Percentiles rank a stretch among this genome's conserved stretches.
Evolutionary conservation across 768 basidiomycete genomes (phyloP).

Genomic region (Pleurotus pulmonarius): DNA sequence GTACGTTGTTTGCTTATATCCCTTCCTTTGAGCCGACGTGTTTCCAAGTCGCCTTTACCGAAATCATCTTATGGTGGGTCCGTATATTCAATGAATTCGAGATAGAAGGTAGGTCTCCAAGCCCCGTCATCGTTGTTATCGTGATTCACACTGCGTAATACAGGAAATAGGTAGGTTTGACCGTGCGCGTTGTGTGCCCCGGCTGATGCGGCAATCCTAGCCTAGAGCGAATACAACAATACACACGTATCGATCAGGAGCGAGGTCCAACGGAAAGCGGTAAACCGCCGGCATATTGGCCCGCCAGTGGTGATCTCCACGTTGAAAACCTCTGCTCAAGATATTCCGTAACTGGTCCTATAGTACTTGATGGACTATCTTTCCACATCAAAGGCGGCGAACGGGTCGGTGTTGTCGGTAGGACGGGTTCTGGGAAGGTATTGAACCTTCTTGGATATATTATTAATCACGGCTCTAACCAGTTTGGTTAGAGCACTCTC

Average conservation of each 20-base stretch:
- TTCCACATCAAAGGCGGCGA: slow-evolving; percentile 53
- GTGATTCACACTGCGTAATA: slow-evolving; percentile 18
- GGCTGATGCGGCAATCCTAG: slow-evolving; percentile 15
- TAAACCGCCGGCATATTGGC: slow-evolving; percentile 65
- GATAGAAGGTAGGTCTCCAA: slow-evolving; percentile 32
- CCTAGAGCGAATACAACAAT: slow-evolving; percentile 69
- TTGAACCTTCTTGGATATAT: background rate
- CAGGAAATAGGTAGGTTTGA: slow-evolving; percentile 21
- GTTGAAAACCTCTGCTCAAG: slow-evolving; percentile 52
- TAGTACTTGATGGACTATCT: slow-evolving; percentile 52
- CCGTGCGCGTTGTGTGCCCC: background rate
- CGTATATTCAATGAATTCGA: slow-evolving; percentile 40
- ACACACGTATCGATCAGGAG: slow-evolving; percentile 59
- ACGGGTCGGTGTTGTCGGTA: slow-evolving; percentile 50
- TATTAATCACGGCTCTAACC: background rate
- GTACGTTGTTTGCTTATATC: slow-evolving; percentile 12
- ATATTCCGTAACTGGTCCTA: slow-evolving; percentile 49
- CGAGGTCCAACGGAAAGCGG: slow-evolving; percentile 33
- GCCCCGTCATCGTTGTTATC: background rate
- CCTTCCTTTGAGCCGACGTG: background rate
- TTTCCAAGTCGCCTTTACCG: slow-evolving; percentile 45
- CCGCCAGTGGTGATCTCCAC: slow-evolving; percentile 49
- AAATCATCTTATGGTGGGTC: slow-evolving; percentile 48
- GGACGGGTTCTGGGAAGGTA: slow-evolving; percentile 44
- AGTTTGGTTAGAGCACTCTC: slow-evolving; percentile 41